phyloP scores from a whole-genome alignment of 208 protist species.

The Crithidia expoeki region DNA sequence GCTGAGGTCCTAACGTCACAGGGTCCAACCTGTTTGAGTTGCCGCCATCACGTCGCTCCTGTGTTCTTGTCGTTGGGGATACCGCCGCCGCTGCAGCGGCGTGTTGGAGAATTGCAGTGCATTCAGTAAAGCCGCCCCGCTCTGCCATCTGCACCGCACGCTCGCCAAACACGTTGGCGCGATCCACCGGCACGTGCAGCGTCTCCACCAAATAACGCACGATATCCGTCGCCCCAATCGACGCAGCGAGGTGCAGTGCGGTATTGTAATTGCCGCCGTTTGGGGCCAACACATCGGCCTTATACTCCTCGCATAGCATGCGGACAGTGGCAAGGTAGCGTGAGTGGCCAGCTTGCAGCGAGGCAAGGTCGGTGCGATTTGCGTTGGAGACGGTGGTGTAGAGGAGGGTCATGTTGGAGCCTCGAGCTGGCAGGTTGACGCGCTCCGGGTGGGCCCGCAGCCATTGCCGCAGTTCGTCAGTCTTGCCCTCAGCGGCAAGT shows the following conservation, averaged over 20 bases:
- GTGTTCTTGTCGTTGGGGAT: not conserved
- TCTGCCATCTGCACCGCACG: constrained; percentile 35
- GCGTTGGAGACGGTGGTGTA: constrained; percentile 41
- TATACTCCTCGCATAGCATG: constrained; percentile 73
- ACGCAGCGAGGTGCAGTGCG: constrained; percentile 51
- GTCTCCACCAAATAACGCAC: constrained; percentile 45
- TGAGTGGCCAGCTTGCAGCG: constrained; percentile 21
- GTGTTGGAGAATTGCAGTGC: constrained; percentile 8
- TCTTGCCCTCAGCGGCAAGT: constrained; percentile 51
- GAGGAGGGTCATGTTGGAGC: constrained; percentile 50
- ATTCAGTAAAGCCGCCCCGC: constrained; percentile 21
- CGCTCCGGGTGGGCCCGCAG: constrained; percentile 45
- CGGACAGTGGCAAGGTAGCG: constrained; percentile 38
- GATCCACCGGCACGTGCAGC: constrained; percentile 22
- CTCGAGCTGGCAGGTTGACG: constrained; percentile 47
- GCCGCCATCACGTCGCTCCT: not conserved
- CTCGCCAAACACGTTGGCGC: constrained; percentile 44
- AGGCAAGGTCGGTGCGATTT: constrained; percentile 32
- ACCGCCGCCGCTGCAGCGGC: not conserved
- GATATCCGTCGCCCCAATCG: constrained; percentile 29
- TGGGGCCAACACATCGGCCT: constrained; percentile 49
- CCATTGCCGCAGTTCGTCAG: constrained; percentile 53
- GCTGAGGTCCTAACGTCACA: not conserved
- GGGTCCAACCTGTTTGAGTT: not conserved
- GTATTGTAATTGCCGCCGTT: constrained; percentile 60